Percentiles rank a stretch among this genome's conserved stretches.
Conservation (phyloP, 306 rosid species). For the Styphnolobium japonicum region DNA sequence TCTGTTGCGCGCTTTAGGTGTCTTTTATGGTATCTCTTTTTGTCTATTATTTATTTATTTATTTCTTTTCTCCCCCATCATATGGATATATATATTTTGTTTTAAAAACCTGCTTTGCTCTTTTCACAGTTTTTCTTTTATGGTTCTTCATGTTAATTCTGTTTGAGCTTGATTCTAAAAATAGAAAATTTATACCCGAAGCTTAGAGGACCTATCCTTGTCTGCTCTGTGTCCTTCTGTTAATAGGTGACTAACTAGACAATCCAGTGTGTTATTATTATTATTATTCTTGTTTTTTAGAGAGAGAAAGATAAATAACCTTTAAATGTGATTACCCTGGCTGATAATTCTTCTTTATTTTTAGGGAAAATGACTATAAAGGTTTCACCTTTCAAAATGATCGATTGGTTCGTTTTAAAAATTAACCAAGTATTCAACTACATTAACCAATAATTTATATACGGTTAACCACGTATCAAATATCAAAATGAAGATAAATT, state of each 20-base stretch:
- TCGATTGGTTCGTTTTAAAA: too few species aligned
- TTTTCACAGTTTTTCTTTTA: background rate
- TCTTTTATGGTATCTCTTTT: background rate
- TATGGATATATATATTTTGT: background rate
- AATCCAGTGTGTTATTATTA: background rate
- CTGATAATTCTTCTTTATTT: conserved; percentile 21
- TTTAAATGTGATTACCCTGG: background rate
- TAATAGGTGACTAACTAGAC: conserved; percentile 57
- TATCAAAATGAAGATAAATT: too few species aligned
- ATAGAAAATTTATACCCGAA: conserved; percentile 43
- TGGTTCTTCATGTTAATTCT: conserved; percentile 20
- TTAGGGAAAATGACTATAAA: too few species aligned
- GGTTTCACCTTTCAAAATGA: too few species aligned
- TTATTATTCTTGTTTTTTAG: background rate
- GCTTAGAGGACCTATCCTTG: conserved; percentile 69
- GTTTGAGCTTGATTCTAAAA: conserved; percentile 31
- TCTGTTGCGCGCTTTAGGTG: background rate
- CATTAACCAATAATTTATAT: too few species aligned
- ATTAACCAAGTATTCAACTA: too few species aligned
- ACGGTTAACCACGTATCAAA: too few species aligned
- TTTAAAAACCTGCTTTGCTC: background rate
- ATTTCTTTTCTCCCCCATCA: background rate
- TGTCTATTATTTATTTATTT: too few species aligned
- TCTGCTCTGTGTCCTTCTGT: conserved; percentile 93
- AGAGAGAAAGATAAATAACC: background rate